Evolutionary conservation across 2,329 filamentous ascomycete genomes (phyloP), one percentile per base, ranked within the genome.

Genomic region (Didymella pomorum): DNA sequence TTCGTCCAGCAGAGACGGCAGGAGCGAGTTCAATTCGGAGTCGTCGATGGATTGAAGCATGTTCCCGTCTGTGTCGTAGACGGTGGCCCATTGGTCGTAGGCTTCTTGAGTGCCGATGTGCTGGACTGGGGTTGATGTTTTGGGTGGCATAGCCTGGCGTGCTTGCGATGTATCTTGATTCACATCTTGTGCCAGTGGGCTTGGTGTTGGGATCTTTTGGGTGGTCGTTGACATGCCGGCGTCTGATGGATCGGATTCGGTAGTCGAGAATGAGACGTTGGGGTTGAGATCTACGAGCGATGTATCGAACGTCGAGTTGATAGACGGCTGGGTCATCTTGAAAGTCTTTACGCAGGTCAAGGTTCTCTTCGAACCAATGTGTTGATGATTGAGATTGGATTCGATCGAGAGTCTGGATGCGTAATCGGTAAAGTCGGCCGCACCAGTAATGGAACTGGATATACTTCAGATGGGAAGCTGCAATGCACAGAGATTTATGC

Each of bases 51-150:
- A 81, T 76, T 89, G 87, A 1, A 90, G 79, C 71, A 89, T 87
- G 70, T 89, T 90, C 29, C 84, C 84, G 62, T 90, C 87, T 29
- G 80, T 84, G 73, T 90, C 87, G 76, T 89, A 90, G 42, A 87
- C 78, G 58, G 79, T 63, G 8, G 82, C 79, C 82, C 82, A 84
- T 54, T 79, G 76, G 49, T 82, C 70, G 65, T 84, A 84, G 12
- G 82, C 78, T n/a, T 78, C 72, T 31, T 73, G 69, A 0, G 78
- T 84, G n/a, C 75, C 56, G 3, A 78, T 49, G 55, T 78, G 68
- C 28, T 74, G 69, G 29, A 76, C 60, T 18, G 70, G 69, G 12
- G 45, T 58, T 2, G 50, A 50, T 21, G 44, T 31, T 35, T 67
- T 67, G 18, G 60, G 57, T 18, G 50, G 50, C 2, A 42, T 12